Conservation (phyloP, 2,329 filamentous ascomycete species). For the Parastagonospora avenae region DNA sequence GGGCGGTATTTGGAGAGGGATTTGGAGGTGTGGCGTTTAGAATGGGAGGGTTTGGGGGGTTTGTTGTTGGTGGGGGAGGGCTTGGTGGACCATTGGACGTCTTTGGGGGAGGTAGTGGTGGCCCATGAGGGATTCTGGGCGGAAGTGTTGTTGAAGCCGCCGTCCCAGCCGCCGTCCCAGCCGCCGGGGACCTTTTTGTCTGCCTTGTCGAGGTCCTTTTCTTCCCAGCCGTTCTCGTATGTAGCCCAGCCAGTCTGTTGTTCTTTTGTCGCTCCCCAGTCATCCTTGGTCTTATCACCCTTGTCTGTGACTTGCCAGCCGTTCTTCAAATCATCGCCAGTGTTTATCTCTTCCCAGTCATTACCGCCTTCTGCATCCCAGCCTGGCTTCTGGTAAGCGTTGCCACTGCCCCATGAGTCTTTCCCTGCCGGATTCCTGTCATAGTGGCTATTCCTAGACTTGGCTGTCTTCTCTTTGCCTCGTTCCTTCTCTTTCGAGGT, state of each 20-base stretch:
- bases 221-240: not conserved
- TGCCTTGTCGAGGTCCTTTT: not conserved
- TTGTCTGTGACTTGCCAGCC: not conserved
- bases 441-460: too few relatives aligned
- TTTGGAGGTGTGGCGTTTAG: constrained; percentile 15
- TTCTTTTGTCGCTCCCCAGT: not conserved
- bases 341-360: not conserved
- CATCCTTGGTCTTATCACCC: not conserved
- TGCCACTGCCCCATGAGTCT: not conserved
- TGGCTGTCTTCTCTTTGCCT: too few relatives aligned
- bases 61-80: not conserved
- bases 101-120: not conserved
- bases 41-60: not conserved
- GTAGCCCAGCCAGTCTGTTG: not conserved
- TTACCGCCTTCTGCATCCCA: not conserved
- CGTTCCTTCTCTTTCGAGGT: too few relatives aligned
- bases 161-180: not conserved
- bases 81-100: not conserved
- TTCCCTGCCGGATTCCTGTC: not conserved
- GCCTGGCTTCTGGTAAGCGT: not conserved
- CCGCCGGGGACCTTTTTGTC: not conserved
- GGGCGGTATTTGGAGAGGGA: constrained; percentile 14
- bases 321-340: not conserved
- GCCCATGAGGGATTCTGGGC: not conserved
- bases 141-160: too few relatives aligned